Conservation (phyloP, 2,329 filamentous ascomycete genomes). For the Pyricularia pennisetigena region DNA sequence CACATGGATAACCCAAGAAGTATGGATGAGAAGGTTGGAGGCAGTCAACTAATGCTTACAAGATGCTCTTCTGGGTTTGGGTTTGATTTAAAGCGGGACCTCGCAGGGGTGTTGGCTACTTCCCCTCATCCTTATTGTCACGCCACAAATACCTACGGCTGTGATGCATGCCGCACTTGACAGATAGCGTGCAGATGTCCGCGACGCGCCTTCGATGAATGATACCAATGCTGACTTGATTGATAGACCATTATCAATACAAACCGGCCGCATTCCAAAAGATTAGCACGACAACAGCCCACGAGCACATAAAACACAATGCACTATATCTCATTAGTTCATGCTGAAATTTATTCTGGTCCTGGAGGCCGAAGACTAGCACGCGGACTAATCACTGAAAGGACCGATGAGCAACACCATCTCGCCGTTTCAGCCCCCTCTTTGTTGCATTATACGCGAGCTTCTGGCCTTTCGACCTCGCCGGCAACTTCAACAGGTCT, state of each 20-base stretch:
- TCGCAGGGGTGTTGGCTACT: neutral
- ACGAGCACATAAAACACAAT: neutral
- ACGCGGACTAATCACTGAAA: too few species aligned
- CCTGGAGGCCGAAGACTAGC: neutral
- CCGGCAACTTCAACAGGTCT: neutral
- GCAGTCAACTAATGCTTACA: neutral
- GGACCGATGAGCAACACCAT: neutral
- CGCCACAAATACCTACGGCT: neutral
- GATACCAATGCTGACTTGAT: neutral
- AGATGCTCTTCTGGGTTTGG: neutral
- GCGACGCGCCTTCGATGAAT: neutral
- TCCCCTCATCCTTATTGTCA: neutral
- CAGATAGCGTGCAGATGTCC: neutral
- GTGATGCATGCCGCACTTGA: neutral
- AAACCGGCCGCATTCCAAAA: neutral
- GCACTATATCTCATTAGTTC: neutral
- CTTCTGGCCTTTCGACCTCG: neutral
- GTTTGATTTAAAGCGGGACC: neutral
- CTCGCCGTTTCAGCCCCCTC: neutral
- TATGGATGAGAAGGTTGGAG: neutral
- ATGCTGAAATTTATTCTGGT: neutral
- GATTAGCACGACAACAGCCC: neutral
- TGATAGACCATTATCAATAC: neutral
- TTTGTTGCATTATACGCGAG: neutral
- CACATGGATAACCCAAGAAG: neutral